Conservation (phyloP, 2,329 filamentous ascomycete species). For the Diaporthe australafricana region DNA sequence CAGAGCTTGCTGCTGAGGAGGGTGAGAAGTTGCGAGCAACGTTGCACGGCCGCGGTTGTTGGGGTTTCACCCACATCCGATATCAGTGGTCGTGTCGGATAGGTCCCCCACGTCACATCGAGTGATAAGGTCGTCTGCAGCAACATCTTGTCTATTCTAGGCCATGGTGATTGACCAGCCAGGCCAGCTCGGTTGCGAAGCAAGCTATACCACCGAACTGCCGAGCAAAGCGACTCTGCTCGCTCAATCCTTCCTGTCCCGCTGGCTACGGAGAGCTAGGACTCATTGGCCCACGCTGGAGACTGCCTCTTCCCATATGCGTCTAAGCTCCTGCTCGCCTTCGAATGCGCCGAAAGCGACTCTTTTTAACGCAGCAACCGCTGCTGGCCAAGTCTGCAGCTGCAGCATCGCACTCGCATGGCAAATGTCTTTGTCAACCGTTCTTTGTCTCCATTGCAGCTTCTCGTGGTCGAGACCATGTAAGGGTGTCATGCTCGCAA, state of each 20-base stretch:
- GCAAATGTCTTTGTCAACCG: not conserved
- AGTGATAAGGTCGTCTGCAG: slow-evolving; percentile 16
- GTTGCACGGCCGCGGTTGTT: slow-evolving; percentile 8
- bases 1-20: not conserved
- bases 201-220: not conserved
- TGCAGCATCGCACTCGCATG: not conserved
- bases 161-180: not conserved
- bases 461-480: not conserved
- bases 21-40: slow-evolving; percentile 12
- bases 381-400: slow-evolving; percentile 12
- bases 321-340: slow-evolving; percentile 2
- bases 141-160: slow-evolving; percentile 11
- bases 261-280: not conserved
- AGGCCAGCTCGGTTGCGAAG: slow-evolving; percentile 6
- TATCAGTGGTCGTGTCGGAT: not conserved
- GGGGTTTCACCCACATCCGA: not conserved
- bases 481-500: not conserved
- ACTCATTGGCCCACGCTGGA: not conserved
- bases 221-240: not conserved
- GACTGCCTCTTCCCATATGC: not conserved
- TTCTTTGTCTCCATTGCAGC: not conserved
- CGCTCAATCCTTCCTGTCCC: not conserved
- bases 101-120: slow-evolving; percentile 14
- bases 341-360: slow-evolving; percentile 13
- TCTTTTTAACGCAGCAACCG: not conserved